Evolutionary conservation across 805 yeast species (phyloP).

Genomic region (Ogataea saltuana): DNA sequence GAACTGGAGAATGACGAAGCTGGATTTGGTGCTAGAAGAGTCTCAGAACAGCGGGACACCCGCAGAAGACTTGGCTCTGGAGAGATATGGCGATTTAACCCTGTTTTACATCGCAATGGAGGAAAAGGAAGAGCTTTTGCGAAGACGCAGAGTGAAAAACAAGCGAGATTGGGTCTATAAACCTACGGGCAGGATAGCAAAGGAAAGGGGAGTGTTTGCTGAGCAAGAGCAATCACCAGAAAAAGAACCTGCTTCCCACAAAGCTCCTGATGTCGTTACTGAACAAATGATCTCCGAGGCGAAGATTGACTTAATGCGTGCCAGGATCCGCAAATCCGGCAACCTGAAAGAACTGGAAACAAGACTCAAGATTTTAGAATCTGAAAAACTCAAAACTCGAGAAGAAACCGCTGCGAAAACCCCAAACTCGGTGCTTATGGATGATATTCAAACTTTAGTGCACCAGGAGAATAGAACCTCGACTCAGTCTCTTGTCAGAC

Average conservation of each 20-base stretch:
- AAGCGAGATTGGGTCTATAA: slow-evolving; percentile 24
- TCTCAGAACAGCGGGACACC: slow-evolving; percentile 22
- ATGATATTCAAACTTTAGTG: background rate
- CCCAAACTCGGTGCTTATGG: background rate
- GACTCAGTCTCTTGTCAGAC: slow-evolving; percentile 17
- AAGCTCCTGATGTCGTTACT: slow-evolving; percentile 4
- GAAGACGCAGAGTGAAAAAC: slow-evolving; percentile 18
- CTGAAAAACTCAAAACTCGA: background rate
- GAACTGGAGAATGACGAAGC: slow-evolving; percentile 41
- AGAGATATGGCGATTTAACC: slow-evolving; percentile 31
- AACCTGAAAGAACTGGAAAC: slow-evolving; percentile 28
- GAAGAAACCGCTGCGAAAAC: background rate
- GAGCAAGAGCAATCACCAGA: background rate
- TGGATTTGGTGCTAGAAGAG: slow-evolving; percentile 25
- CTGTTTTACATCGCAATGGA: slow-evolving; percentile 36
- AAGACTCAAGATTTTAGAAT: slow-evolving; percentile 23
- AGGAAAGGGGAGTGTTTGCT: slow-evolving; percentile 18
- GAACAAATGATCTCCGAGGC: slow-evolving; percentile 30
- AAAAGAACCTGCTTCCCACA: background rate
- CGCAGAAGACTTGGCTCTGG: slow-evolving; percentile 31
- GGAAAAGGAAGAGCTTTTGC: slow-evolving; percentile 34
- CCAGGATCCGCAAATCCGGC: slow-evolving; percentile 33
- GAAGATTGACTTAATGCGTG: slow-evolving; percentile 36
- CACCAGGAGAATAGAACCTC: slow-evolving; percentile 34
- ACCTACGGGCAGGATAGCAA: slow-evolving; percentile 29